Evolutionary conservation across 1,284 basidiomycete species (phyloP).

Genomic region (Neolentinus lepideus): DNA sequence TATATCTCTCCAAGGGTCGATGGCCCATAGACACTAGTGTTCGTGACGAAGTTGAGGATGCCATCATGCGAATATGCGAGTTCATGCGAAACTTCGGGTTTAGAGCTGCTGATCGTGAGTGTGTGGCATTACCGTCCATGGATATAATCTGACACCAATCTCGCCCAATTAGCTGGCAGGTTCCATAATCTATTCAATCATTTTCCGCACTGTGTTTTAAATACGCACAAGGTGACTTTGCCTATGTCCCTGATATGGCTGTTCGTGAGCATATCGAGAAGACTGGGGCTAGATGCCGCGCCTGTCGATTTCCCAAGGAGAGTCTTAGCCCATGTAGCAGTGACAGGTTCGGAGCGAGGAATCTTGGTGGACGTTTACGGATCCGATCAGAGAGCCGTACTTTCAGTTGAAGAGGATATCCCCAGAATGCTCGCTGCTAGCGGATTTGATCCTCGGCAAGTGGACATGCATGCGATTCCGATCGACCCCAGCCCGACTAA

Average conservation of each 20-base stretch:
- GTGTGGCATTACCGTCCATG: conserved; percentile 1
- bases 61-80: conserved; percentile 35
- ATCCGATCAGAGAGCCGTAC: conserved; percentile 9
- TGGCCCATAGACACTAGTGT: conserved; percentile 18
- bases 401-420: background rate
- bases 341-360: conserved; percentile 24
- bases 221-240: conserved; percentile 37
- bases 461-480: background rate
- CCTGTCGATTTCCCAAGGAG: conserved; percentile 49
- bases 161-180: conserved; percentile 9
- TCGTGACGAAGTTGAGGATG: conserved; percentile 14
- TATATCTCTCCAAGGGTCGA: conserved; percentile 20
- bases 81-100: conserved; percentile 42
- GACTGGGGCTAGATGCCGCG: conserved; percentile 42
- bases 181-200: conserved; percentile 41
- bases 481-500: background rate
- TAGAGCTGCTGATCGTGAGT: conserved; percentile 27
- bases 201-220: conserved; percentile 55
- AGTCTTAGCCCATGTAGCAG: conserved; percentile 41
- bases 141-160: background rate
- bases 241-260: conserved; percentile 56
- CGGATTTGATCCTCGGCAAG: background rate
- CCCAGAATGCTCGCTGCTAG: background rate
- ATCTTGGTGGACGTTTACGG: conserved; percentile 43
- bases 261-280: conserved; percentile 45